Evolutionary conservation across 2,329 filamentous ascomycete species (phyloP), one percentile per base, ranked within the genome.

Genomic region (Pyrenochaeta sp.): DNA sequence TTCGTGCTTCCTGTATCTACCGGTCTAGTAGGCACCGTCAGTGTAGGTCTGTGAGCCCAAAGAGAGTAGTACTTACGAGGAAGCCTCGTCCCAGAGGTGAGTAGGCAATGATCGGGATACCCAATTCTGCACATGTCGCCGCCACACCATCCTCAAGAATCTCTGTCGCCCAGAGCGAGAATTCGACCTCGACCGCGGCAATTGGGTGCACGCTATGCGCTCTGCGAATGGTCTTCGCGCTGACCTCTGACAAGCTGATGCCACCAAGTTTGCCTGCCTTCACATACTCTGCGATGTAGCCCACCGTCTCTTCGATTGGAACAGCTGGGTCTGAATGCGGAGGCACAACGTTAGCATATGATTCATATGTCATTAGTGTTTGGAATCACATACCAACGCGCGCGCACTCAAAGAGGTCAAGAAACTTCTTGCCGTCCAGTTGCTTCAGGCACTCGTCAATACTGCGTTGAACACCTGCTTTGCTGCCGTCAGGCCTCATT

Each of bases 71-170:
- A 20, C 68, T 74, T 72, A 66, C 77, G 68, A 78, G 63, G 75
- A 85, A 83, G 1, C 86, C 86, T 21, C 84, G 78, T 4, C 89
- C 87, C 0, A 92, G 79, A 1, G 90, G 90, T 39, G 87, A 88
- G 75, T 92, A 93, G 3, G 73, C 72, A n/a, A 91, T 75, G 42
- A 93, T 77, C 0, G 89, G 87, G 54, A 94, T 91, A 41, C 81
- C 77, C 40, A 89, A 74, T 68, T 93, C 82, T 1, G 78, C 81
- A 56, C 85, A 87, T 1, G 82, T 78, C 47, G 78, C 67, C 2
- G 83, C 82, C 1, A 88, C 79, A 15, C 81, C 85, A 56, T 88
- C 87, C 15, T 81, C 71, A 4, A 87, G 71, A 40, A 86, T 82
- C 21, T 86, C 81, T 2, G 82, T 84, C 5, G 76, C 76, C 77